Conservation (phyloP, 2,329 filamentous ascomycete species). For the Verticillium nubilum region DNA sequence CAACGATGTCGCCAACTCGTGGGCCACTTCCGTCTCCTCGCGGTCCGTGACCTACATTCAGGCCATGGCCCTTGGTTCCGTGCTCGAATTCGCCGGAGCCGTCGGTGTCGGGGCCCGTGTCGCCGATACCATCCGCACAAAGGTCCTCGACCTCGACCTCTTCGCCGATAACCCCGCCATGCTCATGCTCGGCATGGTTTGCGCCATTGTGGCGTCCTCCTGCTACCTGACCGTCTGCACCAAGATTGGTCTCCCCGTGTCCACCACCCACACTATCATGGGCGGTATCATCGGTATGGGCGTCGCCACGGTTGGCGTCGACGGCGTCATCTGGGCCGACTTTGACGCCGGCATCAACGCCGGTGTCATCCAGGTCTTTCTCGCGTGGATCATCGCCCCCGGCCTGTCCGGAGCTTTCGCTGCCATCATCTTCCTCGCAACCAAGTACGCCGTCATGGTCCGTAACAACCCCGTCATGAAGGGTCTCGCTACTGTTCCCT, state of each 20-base stretch:
- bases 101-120: slow-evolving; percentile 41
- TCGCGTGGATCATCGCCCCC: slow-evolving; percentile 41
- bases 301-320: slow-evolving; percentile 31
- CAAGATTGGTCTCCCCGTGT: slow-evolving; percentile 25
- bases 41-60: slow-evolving; percentile 48
- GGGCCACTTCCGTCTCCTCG: slow-evolving; percentile 57
- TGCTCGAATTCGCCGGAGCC: slow-evolving; percentile 44
- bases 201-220: slow-evolving; percentile 29
- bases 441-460: slow-evolving; percentile 35
- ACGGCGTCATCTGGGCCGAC: slow-evolving; percentile 35
- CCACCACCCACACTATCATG: slow-evolving; percentile 40
- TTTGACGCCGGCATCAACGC: slow-evolving; percentile 10
- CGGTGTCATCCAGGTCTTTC: slow-evolving; percentile 41
- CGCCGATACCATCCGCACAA: slow-evolving; percentile 40
- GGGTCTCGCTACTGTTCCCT: slow-evolving; percentile 38
- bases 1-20: slow-evolving; percentile 58
- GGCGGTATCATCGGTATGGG: slow-evolving; percentile 39
- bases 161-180: slow-evolving; percentile 33
- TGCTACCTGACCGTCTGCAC: slow-evolving; percentile 37
- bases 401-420: slow-evolving; percentile 35
- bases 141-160: slow-evolving; percentile 32
- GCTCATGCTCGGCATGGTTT: slow-evolving; percentile 35
- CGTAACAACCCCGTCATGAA: slow-evolving; percentile 34
- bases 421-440: slow-evolving; percentile 35
- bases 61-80: slow-evolving; percentile 37